Base-by-base conservation (phyloP, 2,329 filamentous ascomycete species). In the Arthroderma uncinatum region DNA sequence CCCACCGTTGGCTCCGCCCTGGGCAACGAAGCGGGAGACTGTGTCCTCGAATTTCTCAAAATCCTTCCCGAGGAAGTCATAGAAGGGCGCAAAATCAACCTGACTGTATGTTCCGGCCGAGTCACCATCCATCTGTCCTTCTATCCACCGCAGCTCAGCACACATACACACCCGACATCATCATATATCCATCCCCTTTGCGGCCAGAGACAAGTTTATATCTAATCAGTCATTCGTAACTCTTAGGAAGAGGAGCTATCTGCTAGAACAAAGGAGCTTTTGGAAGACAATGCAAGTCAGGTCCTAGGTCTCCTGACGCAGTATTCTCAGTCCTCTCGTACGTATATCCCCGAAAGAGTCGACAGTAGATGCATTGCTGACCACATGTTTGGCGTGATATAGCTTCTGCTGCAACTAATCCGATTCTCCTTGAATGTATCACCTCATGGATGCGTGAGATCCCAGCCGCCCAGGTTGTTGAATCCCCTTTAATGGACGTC, bases 51-150 rank as follows among this genome's bases (percentile, higher is more conserved):
- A 73, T 98, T 98, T 73, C 80, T 98, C 63, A 90, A 89, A 73
- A 91, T 98, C 67, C 84, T 98, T 63, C 93, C 93, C 57, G 93
- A 98, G 79, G 93, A 98, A 81, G 93, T 98, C 69, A 97, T 89
- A 65, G 92, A 98, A 80, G 93, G 93, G 76, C 89, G 93, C 76
- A 98, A 97, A 79, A 96, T 98, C 81, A 95, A 90, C 80, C 82
- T 98, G 76, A 91, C 89, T 83, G 91, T 95, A 93, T 78, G 89
- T 92, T 81, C 47, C 84, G 86, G 78, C 78, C 72, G 71, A 72
- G 62, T 66, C 68, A 68, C 65, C 66, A 65, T 68, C 67, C 68
- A 68, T 67, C 66, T 72, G 68, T 70, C 70, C 75, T 72, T 76
- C 74, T 72, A 74, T 71, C 74, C 64, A 66, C 66, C 70, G 65